Base-by-base conservation (phyloP, 441 rosid species). In the Jatropha podagrica region DNA sequence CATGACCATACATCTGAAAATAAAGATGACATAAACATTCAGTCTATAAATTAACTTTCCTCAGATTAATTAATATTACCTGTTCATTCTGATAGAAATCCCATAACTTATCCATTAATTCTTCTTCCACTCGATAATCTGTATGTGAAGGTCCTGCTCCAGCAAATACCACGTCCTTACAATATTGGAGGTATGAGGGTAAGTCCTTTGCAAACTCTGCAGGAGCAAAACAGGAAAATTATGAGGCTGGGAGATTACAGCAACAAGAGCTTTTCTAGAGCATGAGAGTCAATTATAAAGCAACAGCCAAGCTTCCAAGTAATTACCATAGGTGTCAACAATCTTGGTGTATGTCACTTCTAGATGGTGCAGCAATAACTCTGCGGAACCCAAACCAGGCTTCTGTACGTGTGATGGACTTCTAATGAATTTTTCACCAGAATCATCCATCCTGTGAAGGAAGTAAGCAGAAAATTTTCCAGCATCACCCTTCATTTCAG, bases 141-240 rank as follows among this genome's bases (percentile, higher is more conserved):
- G 85, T 72, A 49, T 74, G 82, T 26, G 83, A 83, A 27, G 83
- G 80, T 66, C 83, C 91, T 42, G 82, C 66, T 76, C 92, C 95
- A 83, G 94, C 90, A 84, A 91, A 91, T 79, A 90, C 83, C 75
- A 88, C 89, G 75, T 89, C 88, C 73, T 89, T 88, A 42, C 97
- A 91, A 66, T 83, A 87, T 26, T 86, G 85, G 69, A 90, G 80
- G 75, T 87, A 92, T 5, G 90, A 78, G 27, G 82, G 84, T 64
- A 92, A 81, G 86, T 87, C 91, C 74, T 81, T 87, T 20, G 81
- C 77, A 74, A 72, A 80, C 46, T 79, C 97, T 90, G 85, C 63
- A 46, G 65, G 32, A 41, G 26, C 62, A 72, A 63, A 20, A 48
- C 67, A 27, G 65, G 14, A n/a, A 60, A 69, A 61, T 14, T 17